Percentiles rank a stretch among this genome's conserved stretches.
phyloP scores from a whole-genome alignment of 257 asterid genomes.

The Paulownia fortunei region DNA sequence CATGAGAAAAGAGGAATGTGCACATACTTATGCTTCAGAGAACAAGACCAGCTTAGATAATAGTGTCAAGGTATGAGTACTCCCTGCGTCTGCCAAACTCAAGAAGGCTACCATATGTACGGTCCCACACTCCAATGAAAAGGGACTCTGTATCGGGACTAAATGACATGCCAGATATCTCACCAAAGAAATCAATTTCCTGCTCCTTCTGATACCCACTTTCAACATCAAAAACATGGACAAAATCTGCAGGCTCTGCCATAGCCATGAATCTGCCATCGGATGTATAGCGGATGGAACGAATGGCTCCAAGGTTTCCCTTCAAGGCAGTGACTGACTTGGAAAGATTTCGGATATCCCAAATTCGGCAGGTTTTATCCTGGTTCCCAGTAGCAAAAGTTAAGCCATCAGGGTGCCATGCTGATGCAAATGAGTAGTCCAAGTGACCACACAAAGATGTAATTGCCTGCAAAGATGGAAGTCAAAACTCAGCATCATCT shows the following conservation, averaged over 20 bases:
- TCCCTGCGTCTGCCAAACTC: constrained; percentile 75
- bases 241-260: constrained; percentile 99
- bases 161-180: constrained; percentile 87
- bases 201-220: constrained; percentile 78
- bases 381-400: constrained; percentile 96
- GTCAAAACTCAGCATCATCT: background rate
- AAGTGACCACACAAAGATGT: constrained; percentile 70
- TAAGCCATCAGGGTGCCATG: constrained; percentile 90
- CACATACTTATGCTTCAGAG: constrained; percentile 16
- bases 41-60: constrained; percentile 41
- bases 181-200: constrained; percentile 95
- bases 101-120: constrained; percentile 89
- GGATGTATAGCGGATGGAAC: constrained; percentile 83
- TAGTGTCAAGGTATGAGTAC: constrained; percentile 70
- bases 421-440: constrained; percentile 92
- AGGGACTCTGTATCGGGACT: constrained; percentile 93
- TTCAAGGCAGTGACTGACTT: constrained; percentile 64
- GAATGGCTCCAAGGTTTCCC: constrained; percentile 91
- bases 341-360: constrained; percentile 82
- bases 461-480: constrained; percentile 48
- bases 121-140: constrained; percentile 91
- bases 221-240: constrained; percentile 78
- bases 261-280: constrained; percentile 93
- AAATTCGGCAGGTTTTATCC: constrained; percentile 87
- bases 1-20: constrained; percentile 9